phyloP scores from a whole-genome alignment of 305 asterid genomes.

The Fraxinus latifolia region DNA sequence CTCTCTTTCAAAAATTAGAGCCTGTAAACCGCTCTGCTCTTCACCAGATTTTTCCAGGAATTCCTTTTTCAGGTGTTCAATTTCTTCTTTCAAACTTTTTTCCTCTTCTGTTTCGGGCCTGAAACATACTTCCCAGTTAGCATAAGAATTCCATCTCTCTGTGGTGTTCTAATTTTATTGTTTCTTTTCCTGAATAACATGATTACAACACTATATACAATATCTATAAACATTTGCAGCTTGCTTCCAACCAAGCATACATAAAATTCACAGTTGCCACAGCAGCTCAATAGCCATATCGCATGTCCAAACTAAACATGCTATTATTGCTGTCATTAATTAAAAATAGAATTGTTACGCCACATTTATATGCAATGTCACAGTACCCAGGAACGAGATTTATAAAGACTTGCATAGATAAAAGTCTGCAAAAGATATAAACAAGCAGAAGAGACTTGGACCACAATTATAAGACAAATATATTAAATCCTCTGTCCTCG shows the following conservation, averaged over 20 bases:
- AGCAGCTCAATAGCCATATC: background rate
- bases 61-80: slow-evolving; percentile 60
- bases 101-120: slow-evolving; percentile 89
- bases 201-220: background rate
- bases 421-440: background rate
- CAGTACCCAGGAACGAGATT: background rate
- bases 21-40: slow-evolving; percentile 38
- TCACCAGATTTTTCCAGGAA: slow-evolving; percentile 44
- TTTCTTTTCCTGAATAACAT: background rate
- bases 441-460: background rate
- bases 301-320: background rate
- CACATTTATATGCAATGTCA: background rate
- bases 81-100: slow-evolving; percentile 75
- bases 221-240: background rate
- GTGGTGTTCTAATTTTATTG: background rate
- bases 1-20: slow-evolving; percentile 57
- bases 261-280: background rate
- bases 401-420: background rate
- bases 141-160: background rate
- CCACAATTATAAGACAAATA: background rate
- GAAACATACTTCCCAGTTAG: slow-evolving; percentile 34
- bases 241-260: background rate
- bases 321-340: background rate
- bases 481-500: background rate
- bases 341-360: background rate